Conservation (phyloP, 1,284 basidiomycete genomes). For the Neotropicomus parvogracilis region DNA sequence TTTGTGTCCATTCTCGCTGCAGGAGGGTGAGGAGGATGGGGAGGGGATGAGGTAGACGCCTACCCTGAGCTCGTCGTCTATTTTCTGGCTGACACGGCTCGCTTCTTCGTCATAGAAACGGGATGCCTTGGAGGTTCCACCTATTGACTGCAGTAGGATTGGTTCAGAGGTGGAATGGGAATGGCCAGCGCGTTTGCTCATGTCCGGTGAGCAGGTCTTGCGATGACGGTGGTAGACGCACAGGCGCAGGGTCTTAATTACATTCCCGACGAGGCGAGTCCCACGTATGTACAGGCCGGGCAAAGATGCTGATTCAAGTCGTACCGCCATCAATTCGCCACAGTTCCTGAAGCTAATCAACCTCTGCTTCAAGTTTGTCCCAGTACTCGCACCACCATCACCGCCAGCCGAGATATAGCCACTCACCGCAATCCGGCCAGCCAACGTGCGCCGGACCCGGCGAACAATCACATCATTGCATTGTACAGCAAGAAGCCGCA, state of each 20-base stretch:
- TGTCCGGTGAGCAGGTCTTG: constrained; percentile 8
- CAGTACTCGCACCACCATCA: too few species aligned
- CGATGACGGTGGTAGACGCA: constrained; percentile 15
- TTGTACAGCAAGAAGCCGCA: too few species aligned
- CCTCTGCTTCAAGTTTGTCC: too few species aligned
- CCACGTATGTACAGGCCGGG: constrained; percentile 37
- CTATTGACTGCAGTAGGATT: constrained; percentile 31
- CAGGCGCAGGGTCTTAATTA: constrained; percentile 28
- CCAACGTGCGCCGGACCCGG: too few species aligned
- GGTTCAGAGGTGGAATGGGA: constrained; percentile 32
- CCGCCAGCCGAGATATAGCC: too few species aligned
- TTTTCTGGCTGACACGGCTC: constrained; percentile 53
- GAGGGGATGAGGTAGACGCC: constrained; percentile 16
- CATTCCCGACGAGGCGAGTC: constrained; percentile 29
- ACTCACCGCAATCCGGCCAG: too few species aligned
- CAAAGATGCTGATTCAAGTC: constrained; percentile 33
- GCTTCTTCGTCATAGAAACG: constrained; percentile 47
- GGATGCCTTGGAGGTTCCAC: constrained; percentile 32
- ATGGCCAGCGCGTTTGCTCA: constrained; percentile 31
- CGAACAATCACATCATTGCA: too few species aligned
- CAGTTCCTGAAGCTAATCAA: too few species aligned
- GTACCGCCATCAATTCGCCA: constrained; percentile 34
- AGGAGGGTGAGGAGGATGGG: background rate
- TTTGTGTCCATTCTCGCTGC: constrained; percentile 55
- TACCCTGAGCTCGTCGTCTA: constrained; percentile 70